Conservation (phyloP, 1,139 yeast species). For the Debaryomyces robertsiae region DNA sequence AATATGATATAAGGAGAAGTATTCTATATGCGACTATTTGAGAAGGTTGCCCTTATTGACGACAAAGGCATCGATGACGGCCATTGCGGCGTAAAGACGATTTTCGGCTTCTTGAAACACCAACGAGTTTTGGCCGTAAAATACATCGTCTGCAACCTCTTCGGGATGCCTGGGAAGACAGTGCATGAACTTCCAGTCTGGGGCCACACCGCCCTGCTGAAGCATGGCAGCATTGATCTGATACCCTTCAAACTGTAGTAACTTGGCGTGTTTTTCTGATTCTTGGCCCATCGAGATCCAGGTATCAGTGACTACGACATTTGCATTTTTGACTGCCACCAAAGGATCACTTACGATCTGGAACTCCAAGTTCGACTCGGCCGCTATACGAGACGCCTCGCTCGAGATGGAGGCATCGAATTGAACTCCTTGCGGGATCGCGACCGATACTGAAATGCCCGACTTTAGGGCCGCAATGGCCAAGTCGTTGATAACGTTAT, state of each 20-base stretch:
- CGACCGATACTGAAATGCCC: slow-evolving; percentile 82
- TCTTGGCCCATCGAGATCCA: slow-evolving; percentile 99
- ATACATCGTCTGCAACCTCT: slow-evolving; percentile 92
- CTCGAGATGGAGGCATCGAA: slow-evolving; percentile 60
- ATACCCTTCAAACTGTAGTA: slow-evolving; percentile 82
- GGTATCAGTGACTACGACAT: slow-evolving; percentile 92
- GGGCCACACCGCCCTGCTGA: slow-evolving; percentile 53
- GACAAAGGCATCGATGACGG: slow-evolving; percentile 81
- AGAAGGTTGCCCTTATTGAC: slow-evolving; percentile 11
- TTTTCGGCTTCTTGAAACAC: slow-evolving; percentile 97
- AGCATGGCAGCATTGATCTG: slow-evolving; percentile 76
- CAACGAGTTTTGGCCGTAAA: slow-evolving; percentile 78
- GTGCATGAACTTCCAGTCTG: slow-evolving; percentile 87
- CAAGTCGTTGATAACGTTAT: slow-evolving; percentile 91
- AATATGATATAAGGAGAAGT: too few relatives aligned
- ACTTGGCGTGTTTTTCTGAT: slow-evolving; percentile 65
- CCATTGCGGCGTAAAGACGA: slow-evolving; percentile 93
- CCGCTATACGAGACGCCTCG: slow-evolving; percentile 56
- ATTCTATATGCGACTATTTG: slow-evolving; percentile 6
- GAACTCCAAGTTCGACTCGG: slow-evolving; percentile 55
- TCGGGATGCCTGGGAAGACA: slow-evolving; percentile 94
- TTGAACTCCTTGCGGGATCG: slow-evolving; percentile 76
- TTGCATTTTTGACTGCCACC: slow-evolving; percentile 70
- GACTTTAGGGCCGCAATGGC: slow-evolving; percentile 86
- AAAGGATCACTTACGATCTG: slow-evolving; percentile 73